Evolutionary conservation across 805 yeast genomes (phyloP), one percentile per base, ranked within the genome.

Genomic region (Nadsonia fulvescens): DNA sequence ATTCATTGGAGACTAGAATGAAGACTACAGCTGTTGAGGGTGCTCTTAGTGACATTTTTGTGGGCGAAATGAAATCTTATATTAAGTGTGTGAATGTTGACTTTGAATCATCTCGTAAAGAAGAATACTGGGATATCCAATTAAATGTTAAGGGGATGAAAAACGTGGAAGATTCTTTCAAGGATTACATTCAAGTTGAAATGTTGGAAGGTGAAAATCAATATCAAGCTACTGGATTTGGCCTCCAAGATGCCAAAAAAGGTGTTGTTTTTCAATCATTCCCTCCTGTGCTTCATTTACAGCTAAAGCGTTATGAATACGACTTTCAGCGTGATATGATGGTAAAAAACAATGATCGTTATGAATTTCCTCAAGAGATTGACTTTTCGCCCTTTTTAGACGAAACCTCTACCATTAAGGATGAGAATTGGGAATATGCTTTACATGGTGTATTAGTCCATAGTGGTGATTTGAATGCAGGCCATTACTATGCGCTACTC

Each of bases 101-200:
- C 27, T 89, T 79, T 47, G 96, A 89, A 53, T 75, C 92, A 20
- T 69, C 93, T 3, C 64, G 95, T 34, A 66, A 63, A 3, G 99
- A 89, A 49, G 96, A 89, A 44, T 89, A 77, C 44, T 89, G 99
- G 99, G 98, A 89, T 56, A 77, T 89, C 34, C 98, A 89, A 50
- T 57, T 89, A 33, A 89, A 89, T 42, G 99, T 89, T 13, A 81
- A 79, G 44, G 75, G 82, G 18, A 61, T 82, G 58, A 60, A 57
- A 28, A 69, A 71, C 40, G 60, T 89, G 24, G 56, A 66, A 29
- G 72, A 70, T 28, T 72, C 94, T 0, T 89, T 89, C 49, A 64
- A 68, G 26, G 78, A 82, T 46, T 89, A 89, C 46, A 69, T 83
- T 29, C 91, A 81, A 37, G 71, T 73, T 15, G 99, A 89, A 52